Evolutionary conservation across 495 filamentous ascomycete species (phyloP), one percentile per base, ranked within the genome.

Genomic region (Cryomyces minteri): DNA sequence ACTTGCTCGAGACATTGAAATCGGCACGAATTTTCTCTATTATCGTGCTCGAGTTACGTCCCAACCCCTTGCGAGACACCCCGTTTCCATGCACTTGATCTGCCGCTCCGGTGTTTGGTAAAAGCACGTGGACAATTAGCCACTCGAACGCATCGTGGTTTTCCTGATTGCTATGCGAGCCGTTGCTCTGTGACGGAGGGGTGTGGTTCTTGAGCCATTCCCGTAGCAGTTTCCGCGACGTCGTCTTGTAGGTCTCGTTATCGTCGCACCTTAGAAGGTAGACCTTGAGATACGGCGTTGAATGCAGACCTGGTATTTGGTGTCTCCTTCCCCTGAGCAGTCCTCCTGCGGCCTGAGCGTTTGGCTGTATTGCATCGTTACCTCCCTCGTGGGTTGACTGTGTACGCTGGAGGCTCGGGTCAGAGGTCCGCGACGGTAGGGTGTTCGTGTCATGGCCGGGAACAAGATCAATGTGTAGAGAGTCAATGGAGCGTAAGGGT

Each of bases 141-240:
- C 88, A 98, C 57, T 98, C 92, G 55, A 82, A 94, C 4, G 92
- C 92, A 66, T 96, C 92, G 58, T 98, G 90, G 33, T 80, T 72
- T 68, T 94, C 75, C 32, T 71, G 68, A 37, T 60, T 70, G 11
- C 60, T 63, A 6, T 37, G 18, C 18, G 18, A 25, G 18, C 34
- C 34, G 3, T 14, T 64, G 34, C 64, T 64, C 25, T 62, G 62
- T 9, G 63, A 55, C n/a, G 60, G 51, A 12, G 67, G 64, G 0
- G 82, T 79, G 50, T 93, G 75, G 6, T 71, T 63, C 57, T 85
- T 85, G 48, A 98, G 76, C 90, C 90, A 98, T 46, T 95, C 90
- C 39, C 85, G 73, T 33, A 96, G 65, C 49, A 77, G 69, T 58
- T 83, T 79, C 47, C 86, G 71, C 6, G 83, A 76, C 4, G 73